Conservation (phyloP, 495 filamentous ascomycete genomes). For the Emericellopsis terricola region DNA sequence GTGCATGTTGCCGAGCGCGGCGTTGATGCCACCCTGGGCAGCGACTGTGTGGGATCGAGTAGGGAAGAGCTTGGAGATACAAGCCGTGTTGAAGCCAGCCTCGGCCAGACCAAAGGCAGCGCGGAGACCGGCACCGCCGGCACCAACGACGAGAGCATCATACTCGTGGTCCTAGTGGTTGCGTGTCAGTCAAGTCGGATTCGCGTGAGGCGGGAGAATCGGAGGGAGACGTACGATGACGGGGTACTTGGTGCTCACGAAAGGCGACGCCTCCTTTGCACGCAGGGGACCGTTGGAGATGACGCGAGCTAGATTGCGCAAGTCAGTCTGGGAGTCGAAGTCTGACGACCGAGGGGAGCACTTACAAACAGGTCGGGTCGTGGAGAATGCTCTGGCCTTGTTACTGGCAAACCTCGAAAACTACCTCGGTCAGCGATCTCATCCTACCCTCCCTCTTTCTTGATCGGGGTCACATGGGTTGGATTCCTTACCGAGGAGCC, state of each 20-base stretch:
- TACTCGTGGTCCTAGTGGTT: slow-evolving; percentile 34
- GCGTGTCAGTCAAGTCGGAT: slow-evolving; percentile 8
- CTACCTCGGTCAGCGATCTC: slow-evolving; percentile 9
- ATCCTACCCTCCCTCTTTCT: slow-evolving; percentile 6
- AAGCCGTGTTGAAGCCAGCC: slow-evolving; percentile 94
- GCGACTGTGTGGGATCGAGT: slow-evolving; percentile 92
- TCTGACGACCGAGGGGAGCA: slow-evolving; percentile 1
- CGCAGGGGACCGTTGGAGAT: slow-evolving; percentile 69
- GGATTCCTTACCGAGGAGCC: slow-evolving; percentile 22
- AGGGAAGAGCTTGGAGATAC: slow-evolving; percentile 95
- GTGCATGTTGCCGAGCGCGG: slow-evolving; percentile 78
- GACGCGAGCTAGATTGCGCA: slow-evolving; percentile 34
- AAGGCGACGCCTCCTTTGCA: slow-evolving; percentile 76
- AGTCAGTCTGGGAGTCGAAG: slow-evolving; percentile 3
- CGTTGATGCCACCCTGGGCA: slow-evolving; percentile 88
- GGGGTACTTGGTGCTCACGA: slow-evolving; percentile 72
- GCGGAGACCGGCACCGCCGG: slow-evolving; percentile 83
- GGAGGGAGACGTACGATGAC: slow-evolving; percentile 87
- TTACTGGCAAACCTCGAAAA: slow-evolving; percentile 26
- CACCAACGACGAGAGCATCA: slow-evolving; percentile 84
- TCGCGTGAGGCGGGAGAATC: not conserved
- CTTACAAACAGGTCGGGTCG: slow-evolving; percentile 65
- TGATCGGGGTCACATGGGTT: not conserved
- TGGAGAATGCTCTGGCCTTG: slow-evolving; percentile 65
- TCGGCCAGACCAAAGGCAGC: slow-evolving; percentile 94